A percentile compares a stretch with the other conserved stretches of the same genome.
Conservation (phyloP, 108 stramenopile species). For the Stephanodiscus triporus region DNA sequence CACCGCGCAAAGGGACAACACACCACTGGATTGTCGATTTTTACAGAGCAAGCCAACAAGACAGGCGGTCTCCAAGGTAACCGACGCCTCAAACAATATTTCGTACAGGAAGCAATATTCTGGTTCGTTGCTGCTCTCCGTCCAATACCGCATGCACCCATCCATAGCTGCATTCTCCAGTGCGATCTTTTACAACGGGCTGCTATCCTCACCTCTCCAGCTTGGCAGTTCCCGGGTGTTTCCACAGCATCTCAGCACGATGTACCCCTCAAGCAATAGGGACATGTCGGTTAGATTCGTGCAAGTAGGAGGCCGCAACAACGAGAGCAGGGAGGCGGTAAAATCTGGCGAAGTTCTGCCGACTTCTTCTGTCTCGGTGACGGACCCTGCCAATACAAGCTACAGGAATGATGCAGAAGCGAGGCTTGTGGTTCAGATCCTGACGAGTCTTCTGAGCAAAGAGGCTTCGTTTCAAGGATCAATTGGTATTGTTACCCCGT, state of each 20-base stretch:
- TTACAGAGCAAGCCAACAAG: conserved; percentile 67
- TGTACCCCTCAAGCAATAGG: conserved; percentile 44
- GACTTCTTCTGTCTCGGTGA: conserved; percentile 23
- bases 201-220: conserved; percentile 67
- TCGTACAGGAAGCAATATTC: conserved; percentile 80
- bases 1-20: conserved; percentile 64
- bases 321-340: conserved; percentile 62
- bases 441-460: conserved; percentile 54
- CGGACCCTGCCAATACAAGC: conserved; percentile 29
- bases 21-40: conserved; percentile 57
- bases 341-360: conserved; percentile 18
- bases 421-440: conserved; percentile 48
- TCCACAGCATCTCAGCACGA: conserved; percentile 45
- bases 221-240: conserved; percentile 56
- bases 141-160: conserved; percentile 97
- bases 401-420: conserved; percentile 80
- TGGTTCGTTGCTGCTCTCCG: conserved; percentile 88
- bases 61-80: conserved; percentile 62
- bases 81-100: conserved; percentile 3
- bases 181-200: conserved; percentile 84
- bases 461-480: conserved; percentile 44
- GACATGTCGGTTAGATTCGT: conserved; percentile 62
- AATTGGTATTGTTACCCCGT: conserved; percentile 96
- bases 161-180: conserved; percentile 93
- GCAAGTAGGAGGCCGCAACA: conserved; percentile 72